Conservation (phyloP, 75 land plant species). For the Chamaecyparis obtusa region DNA sequence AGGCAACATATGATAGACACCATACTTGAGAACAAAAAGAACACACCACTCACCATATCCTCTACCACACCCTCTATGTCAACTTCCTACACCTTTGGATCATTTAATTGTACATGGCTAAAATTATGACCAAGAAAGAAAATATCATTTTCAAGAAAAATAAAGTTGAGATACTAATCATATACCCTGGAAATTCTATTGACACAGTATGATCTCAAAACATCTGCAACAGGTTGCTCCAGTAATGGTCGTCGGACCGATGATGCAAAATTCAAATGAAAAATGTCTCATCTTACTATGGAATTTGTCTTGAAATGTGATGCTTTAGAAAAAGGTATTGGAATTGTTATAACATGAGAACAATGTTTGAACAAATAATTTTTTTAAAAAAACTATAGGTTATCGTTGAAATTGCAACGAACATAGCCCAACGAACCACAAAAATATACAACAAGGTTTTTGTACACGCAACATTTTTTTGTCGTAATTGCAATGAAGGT, state of each 20-base stretch:
- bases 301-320: too few relatives aligned
- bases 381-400: too few relatives aligned
- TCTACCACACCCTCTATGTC: constrained; percentile 84
- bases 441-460: too few relatives aligned
- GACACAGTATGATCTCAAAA: constrained; percentile 56
- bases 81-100: constrained; percentile 74
- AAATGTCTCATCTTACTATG: too few relatives aligned
- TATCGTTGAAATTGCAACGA: too few relatives aligned
- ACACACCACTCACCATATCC: constrained; percentile 71
- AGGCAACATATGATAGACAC: constrained; percentile 87
- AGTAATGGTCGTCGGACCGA: constrained; percentile 82
- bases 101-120: constrained; percentile 80
- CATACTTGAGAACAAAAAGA: constrained; percentile 81
- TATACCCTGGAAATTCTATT: constrained; percentile 70
- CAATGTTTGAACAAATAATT: too few relatives aligned
- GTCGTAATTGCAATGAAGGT: too few relatives aligned
- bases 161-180: constrained; percentile 94
- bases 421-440: too few relatives aligned
- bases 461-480: too few relatives aligned
- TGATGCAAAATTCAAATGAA: constrained; percentile 88
- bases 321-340: too few relatives aligned
- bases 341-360: too few relatives aligned
- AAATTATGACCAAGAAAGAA: constrained; percentile 77
- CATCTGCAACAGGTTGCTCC: constrained; percentile 77
- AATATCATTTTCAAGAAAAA: constrained; percentile 78